Evolutionary conservation across 768 basidiomycete genomes (phyloP), one percentile per base, ranked within the genome.

Genomic region (Mycena vitilis): DNA sequence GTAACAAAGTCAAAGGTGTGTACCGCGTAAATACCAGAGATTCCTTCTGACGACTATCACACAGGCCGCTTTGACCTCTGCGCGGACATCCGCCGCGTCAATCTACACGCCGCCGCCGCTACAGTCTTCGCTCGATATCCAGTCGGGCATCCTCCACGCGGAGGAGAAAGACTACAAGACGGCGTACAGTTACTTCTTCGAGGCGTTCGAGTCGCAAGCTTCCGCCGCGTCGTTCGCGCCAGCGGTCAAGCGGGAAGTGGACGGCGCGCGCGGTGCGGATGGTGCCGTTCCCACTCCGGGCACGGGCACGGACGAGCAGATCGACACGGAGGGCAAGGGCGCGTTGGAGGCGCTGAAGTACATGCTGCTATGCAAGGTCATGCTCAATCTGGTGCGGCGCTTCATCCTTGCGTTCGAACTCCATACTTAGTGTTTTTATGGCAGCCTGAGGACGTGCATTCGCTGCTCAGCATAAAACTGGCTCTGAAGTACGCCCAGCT

Each of bases 161-260:
- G 96, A 99, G 73, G 97, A 99, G 75, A 97, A 96, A 76, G 97
- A 99, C 80, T 99, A 98, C 79, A 96, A 88, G 65, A 99, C 97
- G 0, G 97, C 91, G 23, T 98, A 98, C 79, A 95, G 94, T 0
- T 99, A 99, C 82, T 99, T 98, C 81, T 95, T 94, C 73, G 97
- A 99, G 80, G 91, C 95, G 4, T 98, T 99, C 71, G 98, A 99
- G 80, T 44, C 71, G 22, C 71, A 72, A 48, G 71, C 67, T 12
- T 68, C 67, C 36, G 71, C 71, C n/a, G 71, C 71, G 22, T 68
- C 71, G 23, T 72, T 72, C 23, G 60, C 71, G 23, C 60, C 71
- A 8, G 40, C 67, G 10, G 59, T 37, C 49, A 23, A 53, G 20
- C 47, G 53, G 15, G 67, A 59, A 12, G 56, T 25, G 4, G 70